Conservation (phyloP, 352 stramenopile species). For the Phytophthora chlamydospora region DNA sequence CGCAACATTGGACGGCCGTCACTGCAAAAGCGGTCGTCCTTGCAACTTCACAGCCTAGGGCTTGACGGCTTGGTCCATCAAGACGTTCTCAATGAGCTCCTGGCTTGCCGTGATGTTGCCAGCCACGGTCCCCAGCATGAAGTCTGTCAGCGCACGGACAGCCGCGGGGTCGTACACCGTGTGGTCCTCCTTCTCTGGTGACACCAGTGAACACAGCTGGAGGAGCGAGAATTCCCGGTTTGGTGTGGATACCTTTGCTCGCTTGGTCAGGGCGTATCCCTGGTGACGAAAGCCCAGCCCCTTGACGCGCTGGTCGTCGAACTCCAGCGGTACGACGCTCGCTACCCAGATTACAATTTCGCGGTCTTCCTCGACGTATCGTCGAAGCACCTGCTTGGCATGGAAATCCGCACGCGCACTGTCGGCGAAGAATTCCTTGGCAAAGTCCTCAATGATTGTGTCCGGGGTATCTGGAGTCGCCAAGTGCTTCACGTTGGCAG, state of each 20-base stretch:
- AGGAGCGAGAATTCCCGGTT: constrained; percentile 44
- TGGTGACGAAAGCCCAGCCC: constrained; percentile 49
- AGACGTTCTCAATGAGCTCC: constrained; percentile 63
- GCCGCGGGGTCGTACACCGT: constrained; percentile 43
- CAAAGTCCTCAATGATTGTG: constrained; percentile 52
- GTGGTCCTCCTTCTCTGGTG: constrained; percentile 48
- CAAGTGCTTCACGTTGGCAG: constrained; percentile 34
- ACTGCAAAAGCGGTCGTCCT: too few relatives aligned
- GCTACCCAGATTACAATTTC: constrained; percentile 55
- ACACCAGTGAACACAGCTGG: constrained; percentile 48
- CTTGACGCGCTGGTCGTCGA: constrained; percentile 42
- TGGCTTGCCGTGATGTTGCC: constrained; percentile 57
- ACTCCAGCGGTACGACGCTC: constrained; percentile 48
- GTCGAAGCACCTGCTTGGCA: constrained; percentile 42
- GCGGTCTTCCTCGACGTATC: constrained; percentile 47
- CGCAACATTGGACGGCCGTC: too few relatives aligned
- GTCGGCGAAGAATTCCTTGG: constrained; percentile 43
- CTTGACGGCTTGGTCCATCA: constrained; percentile 43
- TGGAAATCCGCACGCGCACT: constrained; percentile 49
- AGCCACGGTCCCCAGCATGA: constrained; percentile 56
- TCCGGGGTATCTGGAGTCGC: constrained; percentile 39
- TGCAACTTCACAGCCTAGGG: background rate
- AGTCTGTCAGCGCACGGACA: constrained; percentile 57
- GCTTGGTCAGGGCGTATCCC: constrained; percentile 52
- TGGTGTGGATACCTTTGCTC: constrained; percentile 39